These are phyloP conservation scores for Ricinus communis DNA, from an alignment of 345 rosid species.

Conservation along the genomic window DNA sequence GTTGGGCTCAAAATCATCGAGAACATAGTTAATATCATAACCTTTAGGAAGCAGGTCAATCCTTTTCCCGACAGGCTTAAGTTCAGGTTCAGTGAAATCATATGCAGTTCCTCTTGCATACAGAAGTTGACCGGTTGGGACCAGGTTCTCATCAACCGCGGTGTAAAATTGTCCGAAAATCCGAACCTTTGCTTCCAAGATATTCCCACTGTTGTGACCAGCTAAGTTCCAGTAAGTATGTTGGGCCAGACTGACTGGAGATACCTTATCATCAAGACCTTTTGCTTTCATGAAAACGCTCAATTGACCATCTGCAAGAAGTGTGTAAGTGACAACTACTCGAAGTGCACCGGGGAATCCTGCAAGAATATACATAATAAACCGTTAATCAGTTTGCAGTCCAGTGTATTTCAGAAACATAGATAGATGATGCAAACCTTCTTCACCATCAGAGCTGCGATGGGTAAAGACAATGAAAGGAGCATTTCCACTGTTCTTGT, in stretches of 20 bases:
- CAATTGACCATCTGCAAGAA: slow-evolving; percentile 37
- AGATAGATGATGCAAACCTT: slow-evolving; percentile 41
- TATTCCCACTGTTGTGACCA: slow-evolving; percentile 65
- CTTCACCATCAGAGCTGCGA: slow-evolving; percentile 69
- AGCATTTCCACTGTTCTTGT: slow-evolving; percentile 36
- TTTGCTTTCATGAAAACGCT: slow-evolving; percentile 64
- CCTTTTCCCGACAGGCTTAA: slow-evolving; percentile 45
- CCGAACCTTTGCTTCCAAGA: slow-evolving; percentile 55
- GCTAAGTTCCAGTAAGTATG: slow-evolving; percentile 89
- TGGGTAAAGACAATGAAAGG: slow-evolving; percentile 64
- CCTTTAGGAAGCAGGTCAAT: slow-evolving; percentile 53
- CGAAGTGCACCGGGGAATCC: slow-evolving; percentile 77
- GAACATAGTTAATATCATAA: slow-evolving; percentile 71
- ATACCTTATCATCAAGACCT: slow-evolving; percentile 50
- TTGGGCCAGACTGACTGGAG: slow-evolving; percentile 74
- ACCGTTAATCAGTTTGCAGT: no score
- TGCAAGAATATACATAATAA: slow-evolving; percentile 15
- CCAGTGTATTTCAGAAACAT: no score
- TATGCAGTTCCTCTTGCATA: slow-evolving; percentile 67
- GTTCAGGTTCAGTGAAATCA: slow-evolving; percentile 64
- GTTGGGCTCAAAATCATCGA: slow-evolving; percentile 33
- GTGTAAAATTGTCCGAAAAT: slow-evolving; percentile 55
- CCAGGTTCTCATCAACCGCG: slow-evolving; percentile 46
- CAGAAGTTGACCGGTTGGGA: slow-evolving; percentile 65
- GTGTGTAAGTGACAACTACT: slow-evolving; percentile 50